Evolutionary conservation across 176 grass and related monocot genomes (phyloP).

Genomic region (Avena sativa): DNA sequence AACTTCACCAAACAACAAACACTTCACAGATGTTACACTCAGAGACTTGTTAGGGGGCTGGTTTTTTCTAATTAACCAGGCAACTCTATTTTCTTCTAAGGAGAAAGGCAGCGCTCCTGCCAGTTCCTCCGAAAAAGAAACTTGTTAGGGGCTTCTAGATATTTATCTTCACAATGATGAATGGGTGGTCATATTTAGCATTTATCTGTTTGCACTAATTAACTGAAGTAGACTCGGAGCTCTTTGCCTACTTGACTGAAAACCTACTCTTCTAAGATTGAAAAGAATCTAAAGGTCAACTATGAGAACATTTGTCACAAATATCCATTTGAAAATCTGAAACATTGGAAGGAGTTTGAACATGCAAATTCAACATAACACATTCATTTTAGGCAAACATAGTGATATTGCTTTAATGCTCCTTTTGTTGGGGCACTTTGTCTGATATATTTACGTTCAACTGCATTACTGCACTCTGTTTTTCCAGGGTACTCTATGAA

Average conservation of each 20-base stretch:
- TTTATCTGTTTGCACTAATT: background rate
- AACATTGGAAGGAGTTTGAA: background rate
- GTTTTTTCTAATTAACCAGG: background rate
- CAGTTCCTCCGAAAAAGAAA: background rate
- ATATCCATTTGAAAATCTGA: background rate
- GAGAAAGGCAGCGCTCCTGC: background rate
- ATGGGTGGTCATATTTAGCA: background rate
- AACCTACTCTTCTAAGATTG: background rate
- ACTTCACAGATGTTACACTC: constrained; percentile 13
- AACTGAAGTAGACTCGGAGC: background rate
- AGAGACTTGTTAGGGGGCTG: background rate
- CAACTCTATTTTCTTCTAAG: background rate
- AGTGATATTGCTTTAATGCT: background rate
- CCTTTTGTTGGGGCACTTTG: constrained; percentile 2
- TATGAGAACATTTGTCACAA: background rate
- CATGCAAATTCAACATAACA: background rate
- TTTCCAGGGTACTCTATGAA: background rate
- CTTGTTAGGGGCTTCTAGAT: background rate
- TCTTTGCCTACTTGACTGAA: background rate
- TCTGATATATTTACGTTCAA: background rate
- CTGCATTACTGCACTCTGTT: background rate
- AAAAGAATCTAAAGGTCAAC: background rate
- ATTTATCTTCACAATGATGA: background rate
- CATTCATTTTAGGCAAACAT: background rate
- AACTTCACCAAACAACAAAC: background rate